Conservation (phyloP, 331 rosid genomes). For the Quercus tomentella region DNA sequence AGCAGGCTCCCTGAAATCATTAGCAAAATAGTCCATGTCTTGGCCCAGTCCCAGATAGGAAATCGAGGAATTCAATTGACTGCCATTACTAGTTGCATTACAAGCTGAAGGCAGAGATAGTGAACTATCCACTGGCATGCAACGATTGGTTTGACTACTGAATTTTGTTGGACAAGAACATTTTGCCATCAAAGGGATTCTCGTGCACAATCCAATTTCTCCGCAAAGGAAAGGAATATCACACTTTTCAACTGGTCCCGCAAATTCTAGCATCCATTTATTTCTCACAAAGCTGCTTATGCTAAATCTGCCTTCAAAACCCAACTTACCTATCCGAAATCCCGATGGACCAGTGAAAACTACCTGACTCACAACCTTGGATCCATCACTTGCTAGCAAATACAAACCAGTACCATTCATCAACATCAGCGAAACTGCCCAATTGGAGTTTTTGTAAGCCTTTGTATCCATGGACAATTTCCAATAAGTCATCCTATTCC, state of each 20-base stretch:
- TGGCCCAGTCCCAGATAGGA: constrained; percentile 54
- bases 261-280: constrained; percentile 46
- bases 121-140: constrained; percentile 55
- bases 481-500: constrained; percentile 35
- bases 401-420: constrained; percentile 15
- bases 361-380: too few species aligned
- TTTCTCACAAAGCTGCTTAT: constrained; percentile 52
- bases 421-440: constrained; percentile 45
- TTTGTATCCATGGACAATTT: constrained; percentile 50
- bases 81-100: constrained; percentile 14
- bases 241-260: constrained; percentile 55
- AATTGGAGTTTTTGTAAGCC: constrained; percentile 37
- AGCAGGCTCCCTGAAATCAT: constrained; percentile 39
- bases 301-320: constrained; percentile 44
- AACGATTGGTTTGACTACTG: constrained; percentile 29
- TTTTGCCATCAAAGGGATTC: constrained; percentile 20
- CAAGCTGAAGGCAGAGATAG: constrained; percentile 52
- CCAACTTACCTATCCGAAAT: constrained; percentile 57
- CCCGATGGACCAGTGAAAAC: background rate
- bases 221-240: constrained; percentile 67
- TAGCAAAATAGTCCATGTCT: constrained; percentile 50
- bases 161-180: constrained; percentile 77
- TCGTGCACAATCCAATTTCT: constrained; percentile 56
- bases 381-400: too few species aligned
- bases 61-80: constrained; percentile 42